Conservation (phyloP, 495 filamentous ascomycete genomes). For the Talaromyces nanjingensis region DNA sequence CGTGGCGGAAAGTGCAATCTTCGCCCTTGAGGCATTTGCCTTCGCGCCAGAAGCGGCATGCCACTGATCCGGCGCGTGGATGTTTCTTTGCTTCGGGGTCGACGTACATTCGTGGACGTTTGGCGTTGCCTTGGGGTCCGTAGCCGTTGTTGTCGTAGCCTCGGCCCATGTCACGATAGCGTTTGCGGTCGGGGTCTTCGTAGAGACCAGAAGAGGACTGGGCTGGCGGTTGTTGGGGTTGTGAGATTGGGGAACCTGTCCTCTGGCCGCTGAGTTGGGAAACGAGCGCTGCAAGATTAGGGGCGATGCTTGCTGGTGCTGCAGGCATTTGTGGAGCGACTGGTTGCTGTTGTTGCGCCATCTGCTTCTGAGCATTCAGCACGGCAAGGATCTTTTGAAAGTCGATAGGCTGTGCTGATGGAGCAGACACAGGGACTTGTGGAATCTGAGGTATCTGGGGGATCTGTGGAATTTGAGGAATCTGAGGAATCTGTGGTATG, state of each 20-base stretch:
- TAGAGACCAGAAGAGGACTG: constrained; percentile 16
- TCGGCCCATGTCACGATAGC: constrained; percentile 26
- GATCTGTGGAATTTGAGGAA: constrained; percentile 15
- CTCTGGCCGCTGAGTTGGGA: constrained; percentile 37
- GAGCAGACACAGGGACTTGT: constrained; percentile 18
- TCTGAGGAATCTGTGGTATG: constrained; percentile 15
- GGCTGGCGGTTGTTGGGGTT: constrained; percentile 17
- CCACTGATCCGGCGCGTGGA: constrained; percentile 38
- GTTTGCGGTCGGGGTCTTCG: constrained; percentile 40
- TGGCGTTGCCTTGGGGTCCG: constrained; percentile 23
- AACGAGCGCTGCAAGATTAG: constrained; percentile 44
- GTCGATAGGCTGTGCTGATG: constrained; percentile 20
- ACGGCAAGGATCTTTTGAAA: constrained; percentile 31
- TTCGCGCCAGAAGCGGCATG: constrained; percentile 71
- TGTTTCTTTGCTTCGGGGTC: constrained; percentile 22
- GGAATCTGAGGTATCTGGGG: constrained; percentile 15
- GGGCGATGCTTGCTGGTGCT: constrained; percentile 23
- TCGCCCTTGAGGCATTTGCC: constrained; percentile 81
- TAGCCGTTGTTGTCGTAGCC: constrained; percentile 26
- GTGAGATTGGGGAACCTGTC: constrained; percentile 18
- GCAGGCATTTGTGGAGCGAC: constrained; percentile 20
- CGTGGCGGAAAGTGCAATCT: constrained; percentile 76
- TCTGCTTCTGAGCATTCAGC: constrained; percentile 28
- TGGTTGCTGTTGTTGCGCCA: constrained; percentile 19
- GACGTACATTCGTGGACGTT: constrained; percentile 27